phyloP scores from a whole-genome alignment of 2,329 filamentous ascomycete genomes.

The Dichotomopilus funicola region DNA sequence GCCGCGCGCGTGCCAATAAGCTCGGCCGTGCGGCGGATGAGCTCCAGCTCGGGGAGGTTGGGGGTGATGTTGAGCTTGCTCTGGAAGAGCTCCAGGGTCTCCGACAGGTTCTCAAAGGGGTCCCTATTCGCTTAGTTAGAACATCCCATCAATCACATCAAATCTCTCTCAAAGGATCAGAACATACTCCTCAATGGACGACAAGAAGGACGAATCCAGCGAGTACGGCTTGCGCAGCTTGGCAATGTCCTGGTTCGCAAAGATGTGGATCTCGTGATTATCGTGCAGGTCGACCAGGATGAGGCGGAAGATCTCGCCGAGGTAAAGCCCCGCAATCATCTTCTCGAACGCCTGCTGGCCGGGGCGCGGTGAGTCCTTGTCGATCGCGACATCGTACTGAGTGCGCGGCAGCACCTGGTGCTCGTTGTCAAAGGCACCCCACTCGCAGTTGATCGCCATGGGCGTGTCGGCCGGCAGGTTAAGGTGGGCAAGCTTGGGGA shows the following conservation, averaged over 20 bases:
- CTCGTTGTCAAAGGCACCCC: conserved; percentile 94
- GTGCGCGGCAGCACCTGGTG: conserved; percentile 81
- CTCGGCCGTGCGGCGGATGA: conserved; percentile 82
- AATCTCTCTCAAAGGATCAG: background rate
- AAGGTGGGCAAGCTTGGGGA: conserved; percentile 89
- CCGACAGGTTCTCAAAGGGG: conserved; percentile 88
- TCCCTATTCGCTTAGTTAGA: conserved; percentile 48
- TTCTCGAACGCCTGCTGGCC: conserved; percentile 96
- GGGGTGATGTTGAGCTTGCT: conserved; percentile 65
- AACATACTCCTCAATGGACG: conserved; percentile 77
- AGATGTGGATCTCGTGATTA: conserved; percentile 66
- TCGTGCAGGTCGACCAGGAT: conserved; percentile 81
- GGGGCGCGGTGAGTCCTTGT: conserved; percentile 84
- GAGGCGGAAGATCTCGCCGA: conserved; percentile 90
- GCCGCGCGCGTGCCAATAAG: conserved; percentile 92
- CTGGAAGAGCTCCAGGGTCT: conserved; percentile 77
- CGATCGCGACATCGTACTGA: conserved; percentile 78
- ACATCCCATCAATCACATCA: background rate
- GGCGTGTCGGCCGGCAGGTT: conserved; percentile 77
- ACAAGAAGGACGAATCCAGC: conserved; percentile 88
- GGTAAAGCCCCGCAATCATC: conserved; percentile 92
- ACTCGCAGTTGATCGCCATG: conserved; percentile 97
- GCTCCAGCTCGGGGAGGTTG: conserved; percentile 74
- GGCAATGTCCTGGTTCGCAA: conserved; percentile 74
- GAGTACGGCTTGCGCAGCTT: conserved; percentile 80